Base-by-base conservation (phyloP, 495 filamentous ascomycete species). In the Penicillium arizonense region DNA sequence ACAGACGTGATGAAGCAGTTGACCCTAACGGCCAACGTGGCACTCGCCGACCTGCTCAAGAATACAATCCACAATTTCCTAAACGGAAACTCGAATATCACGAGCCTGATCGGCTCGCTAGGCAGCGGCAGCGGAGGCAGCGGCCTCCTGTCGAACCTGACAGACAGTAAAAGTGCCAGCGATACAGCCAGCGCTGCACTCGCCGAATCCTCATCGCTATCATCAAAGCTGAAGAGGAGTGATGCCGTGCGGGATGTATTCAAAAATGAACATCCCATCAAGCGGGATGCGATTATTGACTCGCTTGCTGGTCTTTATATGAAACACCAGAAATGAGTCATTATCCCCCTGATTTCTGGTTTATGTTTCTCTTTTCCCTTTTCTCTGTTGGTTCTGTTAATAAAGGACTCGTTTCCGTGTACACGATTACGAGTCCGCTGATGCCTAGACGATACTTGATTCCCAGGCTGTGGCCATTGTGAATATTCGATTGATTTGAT, bases 1-100 rank as follows among this genome's bases (percentile, higher is more conserved):
- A 69, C 73, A 3, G 38, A 70, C 1, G 68, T 66, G 5, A 73
- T 76, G 71, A 55, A 54, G 10, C 48, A 67, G 7, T 62, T 74
- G 0, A 61, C 70, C 4, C 56, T 76, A 23, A 59, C 57, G 4
- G 73, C 71, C 2, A 45, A 65, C 4, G 64, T 74, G n/a, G 43
- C 59, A 8, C 41, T 76, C 10, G 60, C 55, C 23, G 53, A 47
- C 5, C 47, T 68, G 12, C 13, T 76, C 16, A 62, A 57, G 46
- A 76, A 76, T 51, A 70, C 71, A 1, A 53, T 76, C 14, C 57
- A 64, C 23, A 58, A 52, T 3, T 43, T 72, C 18, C 18, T 61
- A 11, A 37, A 51, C 32, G 37, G 41, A 3, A 61, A 63, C 21
- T 5, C 26, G 8, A 47, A 12, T 11, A 10, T 53, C 16, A 5